Base-by-base conservation (phyloP, 805 yeast genomes). In the Soucietia sequanensis region DNA sequence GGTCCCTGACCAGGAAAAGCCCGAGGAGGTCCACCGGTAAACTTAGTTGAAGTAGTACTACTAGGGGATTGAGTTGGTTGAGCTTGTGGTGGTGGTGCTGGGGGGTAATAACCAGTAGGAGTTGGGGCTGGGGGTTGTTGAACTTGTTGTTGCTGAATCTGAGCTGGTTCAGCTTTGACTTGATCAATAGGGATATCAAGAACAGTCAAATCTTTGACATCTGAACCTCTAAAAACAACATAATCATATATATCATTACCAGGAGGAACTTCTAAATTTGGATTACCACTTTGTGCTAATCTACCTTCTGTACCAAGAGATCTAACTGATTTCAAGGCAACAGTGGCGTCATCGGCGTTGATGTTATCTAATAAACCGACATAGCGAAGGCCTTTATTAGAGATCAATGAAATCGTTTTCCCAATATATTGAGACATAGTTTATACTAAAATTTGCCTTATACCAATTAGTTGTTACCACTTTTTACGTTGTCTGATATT, bases 261-360 rank as follows among this genome's bases (percentile, higher is more conserved):
- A 5, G 95, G 83, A 37, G 78, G 74, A 26, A 88, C 80, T 58
- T 87, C 95, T 43, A 75, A 70, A 11, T 72, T 66, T 3, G 85
- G 82, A 56, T 84, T 88, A 18, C 72, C 74, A 27, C 47, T 48
- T 31, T 52, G 56, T 25, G 71, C 70, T 46, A 83, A 70, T 51
- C 98, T 77, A 20, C 95, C 96, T 60, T 91, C 98, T 14, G 97
- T 85, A 36, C 98, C 99, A 46, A 81, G 81, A 33, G 88, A 80
- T 42, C 87, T 74, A 31, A 91, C 98, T 35, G 80, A 70, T 31
- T 75, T 74, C 52, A 91, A 72, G 5, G 96, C 81, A 33, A 91
- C 93, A 2, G 96, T 88, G 45, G 96, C 86, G 41, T 84, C 84
- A 39, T 86, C 90, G 19, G 95, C 93, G 58, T 88, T 88, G 52